phyloP scores from a whole-genome alignment of 1,139 yeast species.

The Taiozyma sp. region DNA sequence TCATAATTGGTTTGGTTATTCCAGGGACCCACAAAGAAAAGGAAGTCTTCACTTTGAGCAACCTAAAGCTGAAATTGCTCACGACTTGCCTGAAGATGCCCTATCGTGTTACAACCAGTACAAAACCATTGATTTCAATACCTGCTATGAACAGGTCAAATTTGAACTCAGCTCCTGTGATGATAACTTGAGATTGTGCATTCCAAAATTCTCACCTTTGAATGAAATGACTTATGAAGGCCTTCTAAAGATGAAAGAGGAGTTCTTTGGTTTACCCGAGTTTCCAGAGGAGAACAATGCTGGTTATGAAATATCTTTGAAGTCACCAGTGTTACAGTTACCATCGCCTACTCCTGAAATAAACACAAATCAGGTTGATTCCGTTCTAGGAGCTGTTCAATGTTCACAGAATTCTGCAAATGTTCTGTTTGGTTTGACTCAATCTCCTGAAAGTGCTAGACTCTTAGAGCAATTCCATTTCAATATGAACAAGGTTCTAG shows the following conservation, averaged over 20 bases:
- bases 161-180: neutral
- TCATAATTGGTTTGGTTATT: neutral
- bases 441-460: neutral
- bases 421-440: neutral
- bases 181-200: neutral
- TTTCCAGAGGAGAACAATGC: conserved; percentile 10
- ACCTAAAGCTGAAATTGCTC: neutral
- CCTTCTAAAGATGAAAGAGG: conserved; percentile 12
- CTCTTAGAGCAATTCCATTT: neutral
- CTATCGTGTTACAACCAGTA: conserved; percentile 14
- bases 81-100: neutral
- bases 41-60: neutral
- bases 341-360: neutral
- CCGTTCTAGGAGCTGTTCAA: neutral
- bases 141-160: conserved; percentile 5
- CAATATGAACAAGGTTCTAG: neutral
- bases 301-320: neutral
- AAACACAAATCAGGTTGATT: neutral
- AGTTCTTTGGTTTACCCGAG: conserved; percentile 10
- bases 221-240: conserved; percentile 16
- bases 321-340: neutral
- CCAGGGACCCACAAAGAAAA: neutral
- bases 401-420: neutral
- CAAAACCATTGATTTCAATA: conserved; percentile 8
- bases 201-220: conserved; percentile 14